A percentile compares a stretch with the other conserved stretches of the same genome.
Evolutionary conservation across 805 yeast genomes (phyloP).

Genomic region (Candida gorgasii): DNA sequence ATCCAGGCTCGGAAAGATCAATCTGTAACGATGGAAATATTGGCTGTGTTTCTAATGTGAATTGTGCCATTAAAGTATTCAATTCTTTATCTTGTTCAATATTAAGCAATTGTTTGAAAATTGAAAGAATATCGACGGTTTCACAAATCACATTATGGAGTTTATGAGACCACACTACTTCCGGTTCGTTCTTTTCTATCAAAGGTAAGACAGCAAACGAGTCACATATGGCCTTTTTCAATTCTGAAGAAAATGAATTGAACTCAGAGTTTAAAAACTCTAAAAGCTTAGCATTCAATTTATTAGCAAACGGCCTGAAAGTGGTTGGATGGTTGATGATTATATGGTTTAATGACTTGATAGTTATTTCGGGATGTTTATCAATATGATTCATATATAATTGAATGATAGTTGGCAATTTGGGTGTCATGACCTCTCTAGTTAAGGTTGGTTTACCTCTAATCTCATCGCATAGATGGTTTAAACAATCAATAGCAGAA

Average conservation of each 20-base stretch:
- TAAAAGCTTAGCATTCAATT: conserved; percentile 50
- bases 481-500: conserved; percentile 41
- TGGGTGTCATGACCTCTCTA: conserved; percentile 81
- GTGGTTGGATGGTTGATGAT: conserved; percentile 69
- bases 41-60: conserved; percentile 22
- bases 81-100: conserved; percentile 55
- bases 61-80: conserved; percentile 34
- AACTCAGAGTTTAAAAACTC: conserved; percentile 35
- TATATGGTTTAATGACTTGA: conserved; percentile 37
- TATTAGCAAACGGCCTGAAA: conserved; percentile 74
- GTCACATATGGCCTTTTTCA: conserved; percentile 45
- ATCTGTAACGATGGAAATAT: conserved; percentile 51
- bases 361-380: conserved; percentile 32
- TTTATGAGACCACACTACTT: conserved; percentile 47
- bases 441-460: conserved; percentile 83
- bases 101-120: conserved; percentile 61
- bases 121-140: conserved; percentile 51
- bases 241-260: conserved; percentile 24
- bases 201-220: conserved; percentile 58
- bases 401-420: conserved; percentile 61
- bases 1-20: conserved; percentile 57
- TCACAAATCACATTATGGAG: conserved; percentile 53
- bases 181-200: conserved; percentile 54
- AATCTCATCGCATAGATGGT: conserved; percentile 46
- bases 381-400: conserved; percentile 47